phyloP scores from a whole-genome alignment of 768 basidiomycete species.

The Boletus tomentosulus region DNA sequence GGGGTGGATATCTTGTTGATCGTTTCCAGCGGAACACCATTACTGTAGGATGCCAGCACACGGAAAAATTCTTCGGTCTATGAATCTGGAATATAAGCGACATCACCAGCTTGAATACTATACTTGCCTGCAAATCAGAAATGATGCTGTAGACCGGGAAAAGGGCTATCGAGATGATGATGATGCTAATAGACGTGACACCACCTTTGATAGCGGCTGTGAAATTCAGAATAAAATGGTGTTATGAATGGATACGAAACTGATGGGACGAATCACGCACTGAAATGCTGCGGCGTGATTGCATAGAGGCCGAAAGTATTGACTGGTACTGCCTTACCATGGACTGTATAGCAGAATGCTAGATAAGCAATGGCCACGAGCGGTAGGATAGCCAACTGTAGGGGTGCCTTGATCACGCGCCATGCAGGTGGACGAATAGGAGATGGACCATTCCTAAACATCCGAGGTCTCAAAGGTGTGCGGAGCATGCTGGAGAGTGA shows the following conservation, averaged over 20 bases:
- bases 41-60: constrained; percentile 3
- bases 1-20: constrained; percentile 23
- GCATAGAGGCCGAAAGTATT: constrained; percentile 20
- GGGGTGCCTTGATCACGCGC: constrained; percentile 2
- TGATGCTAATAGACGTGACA: constrained; percentile 26
- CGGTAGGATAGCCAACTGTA: constrained; percentile 21
- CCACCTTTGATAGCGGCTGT: constrained; percentile 26
- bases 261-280: constrained; percentile 5
- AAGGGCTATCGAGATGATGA: constrained; percentile 28
- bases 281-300: constrained; percentile 17
- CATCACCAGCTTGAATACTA: not conserved
- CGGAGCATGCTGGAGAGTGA: constrained; percentile 5
- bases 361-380: constrained; percentile 26
- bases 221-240: not conserved
- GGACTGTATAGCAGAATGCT: constrained; percentile 27
- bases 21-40: constrained; percentile 22
- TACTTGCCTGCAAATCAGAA: constrained; percentile 15
- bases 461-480: constrained; percentile 4
- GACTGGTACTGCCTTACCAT: constrained; percentile 21
- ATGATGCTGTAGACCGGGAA: constrained; percentile 19
- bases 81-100: not conserved
- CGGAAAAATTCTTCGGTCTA: constrained; percentile 32
- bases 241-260: not conserved
- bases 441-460: not conserved
- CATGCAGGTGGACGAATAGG: not conserved